A percentile compares a stretch with the other conserved stretches of the same genome.
These are phyloP conservation scores for Bremia lactucae DNA, from an alignment of 352 stramenopile genomes.

Conservation along the genomic window DNA sequence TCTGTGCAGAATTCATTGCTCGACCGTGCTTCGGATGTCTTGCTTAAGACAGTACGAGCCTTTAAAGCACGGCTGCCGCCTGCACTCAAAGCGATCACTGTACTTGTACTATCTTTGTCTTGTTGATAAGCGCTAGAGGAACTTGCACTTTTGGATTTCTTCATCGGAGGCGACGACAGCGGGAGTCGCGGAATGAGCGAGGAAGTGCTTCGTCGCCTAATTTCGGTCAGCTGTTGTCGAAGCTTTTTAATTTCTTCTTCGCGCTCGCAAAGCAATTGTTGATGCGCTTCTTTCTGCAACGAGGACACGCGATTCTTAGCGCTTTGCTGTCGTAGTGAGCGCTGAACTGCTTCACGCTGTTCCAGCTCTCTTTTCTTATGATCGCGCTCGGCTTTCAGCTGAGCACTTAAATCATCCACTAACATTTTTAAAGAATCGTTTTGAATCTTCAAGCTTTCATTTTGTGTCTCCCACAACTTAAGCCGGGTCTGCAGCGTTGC, in stretches of 20 bases:
- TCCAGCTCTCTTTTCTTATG: conserved; percentile 50
- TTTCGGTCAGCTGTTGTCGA: conserved; percentile 56
- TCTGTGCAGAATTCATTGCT: conserved; percentile 7
- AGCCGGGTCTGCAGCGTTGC: conserved; percentile 64
- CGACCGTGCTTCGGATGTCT: conserved; percentile 10
- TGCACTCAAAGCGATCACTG: conserved; percentile 3
- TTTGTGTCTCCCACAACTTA: conserved; percentile 70
- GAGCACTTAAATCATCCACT: conserved; percentile 54
- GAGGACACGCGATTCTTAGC: conserved; percentile 55
- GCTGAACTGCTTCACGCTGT: conserved; percentile 58
- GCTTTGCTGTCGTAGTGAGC: conserved; percentile 49
- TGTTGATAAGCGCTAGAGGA: conserved; percentile 21
- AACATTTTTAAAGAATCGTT: conserved; percentile 55
- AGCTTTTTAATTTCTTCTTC: conserved; percentile 78
- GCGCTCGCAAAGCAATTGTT: conserved; percentile 58
- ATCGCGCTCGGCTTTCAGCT: conserved; percentile 65
- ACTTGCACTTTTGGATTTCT: conserved; percentile 28
- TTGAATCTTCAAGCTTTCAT: conserved; percentile 45
- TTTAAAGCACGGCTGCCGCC: conserved; percentile 12
- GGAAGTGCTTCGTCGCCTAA: conserved; percentile 54
- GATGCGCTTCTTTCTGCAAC: conserved; percentile 54
- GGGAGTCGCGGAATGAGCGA: conserved; percentile 58
- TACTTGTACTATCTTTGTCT: conserved; percentile 17
- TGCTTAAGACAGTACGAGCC: conserved; percentile 4
- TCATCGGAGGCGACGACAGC: conserved; percentile 28